These are phyloP conservation scores for Isabelozyma gotoi DNA, from an alignment of 805 yeast genomes.

Conservation along the genomic window DNA sequence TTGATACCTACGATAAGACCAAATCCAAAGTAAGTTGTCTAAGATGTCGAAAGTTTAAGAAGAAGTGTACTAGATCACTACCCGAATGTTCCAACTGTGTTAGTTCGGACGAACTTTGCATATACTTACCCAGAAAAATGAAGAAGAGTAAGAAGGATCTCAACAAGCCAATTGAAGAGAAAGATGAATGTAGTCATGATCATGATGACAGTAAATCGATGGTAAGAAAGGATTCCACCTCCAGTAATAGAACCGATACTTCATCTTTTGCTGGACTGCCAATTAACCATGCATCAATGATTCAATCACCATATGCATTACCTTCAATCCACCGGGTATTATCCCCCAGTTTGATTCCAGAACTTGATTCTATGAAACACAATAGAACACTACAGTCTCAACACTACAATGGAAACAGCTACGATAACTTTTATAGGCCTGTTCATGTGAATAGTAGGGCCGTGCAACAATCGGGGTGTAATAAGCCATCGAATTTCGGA, in stretches of 20 bases:
- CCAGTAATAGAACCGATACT: background rate
- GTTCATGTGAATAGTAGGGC: background rate
- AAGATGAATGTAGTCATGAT: background rate
- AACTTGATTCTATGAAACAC: background rate
- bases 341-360: background rate
- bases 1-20: conserved; percentile 16
- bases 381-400: background rate
- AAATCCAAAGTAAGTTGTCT: conserved; percentile 26
- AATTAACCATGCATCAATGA: background rate
- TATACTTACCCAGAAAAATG: conserved; percentile 21
- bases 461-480: background rate
- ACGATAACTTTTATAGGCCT: background rate
- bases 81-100: conserved; percentile 32
- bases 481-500: background rate
- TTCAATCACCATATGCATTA: background rate
- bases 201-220: background rate
- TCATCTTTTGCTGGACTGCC: background rate
- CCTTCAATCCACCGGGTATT: conserved; percentile 1
- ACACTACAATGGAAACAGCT: background rate
- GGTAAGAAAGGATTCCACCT: background rate
- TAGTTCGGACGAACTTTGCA: conserved; percentile 29
- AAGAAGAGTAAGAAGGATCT: conserved; percentile 3
- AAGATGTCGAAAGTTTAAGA: conserved; percentile 31
- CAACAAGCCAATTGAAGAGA: background rate
- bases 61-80: conserved; percentile 27